A percentile compares a stretch with the other conserved stretches of the same genome.
phyloP scores from a whole-genome alignment of 495 filamentous ascomycete genomes.

The Neurospora terricola region DNA sequence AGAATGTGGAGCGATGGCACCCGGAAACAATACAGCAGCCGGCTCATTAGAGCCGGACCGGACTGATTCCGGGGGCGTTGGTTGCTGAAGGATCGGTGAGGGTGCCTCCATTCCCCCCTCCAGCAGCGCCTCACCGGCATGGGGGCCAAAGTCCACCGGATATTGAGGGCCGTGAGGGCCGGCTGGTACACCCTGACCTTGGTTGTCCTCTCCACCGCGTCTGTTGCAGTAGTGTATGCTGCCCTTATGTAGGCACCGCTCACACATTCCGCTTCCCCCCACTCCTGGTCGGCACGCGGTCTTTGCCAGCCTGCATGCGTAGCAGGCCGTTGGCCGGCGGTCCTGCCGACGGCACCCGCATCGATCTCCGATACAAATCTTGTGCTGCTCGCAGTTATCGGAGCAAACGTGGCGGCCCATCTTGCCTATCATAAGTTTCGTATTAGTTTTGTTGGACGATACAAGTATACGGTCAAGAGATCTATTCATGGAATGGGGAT shows the following conservation, averaged over 20 bases:
- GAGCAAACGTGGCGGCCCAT: neutral
- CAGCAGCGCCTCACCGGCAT: neutral
- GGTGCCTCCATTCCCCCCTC: neutral
- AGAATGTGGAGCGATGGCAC: too few relatives aligned
- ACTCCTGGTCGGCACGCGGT: neutral
- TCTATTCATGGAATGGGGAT: neutral
- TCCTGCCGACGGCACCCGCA: neutral
- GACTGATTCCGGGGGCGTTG: neutral
- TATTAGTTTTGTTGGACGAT: neutral
- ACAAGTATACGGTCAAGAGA: neutral
- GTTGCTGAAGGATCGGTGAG: neutral
- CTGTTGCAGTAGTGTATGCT: neutral
- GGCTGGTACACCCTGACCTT: neutral
- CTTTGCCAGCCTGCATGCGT: neutral
- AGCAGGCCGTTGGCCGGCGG: neutral
- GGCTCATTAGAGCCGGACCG: neutral
- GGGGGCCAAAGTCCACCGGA: neutral
- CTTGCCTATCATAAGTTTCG: neutral
- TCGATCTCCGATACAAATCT: neutral
- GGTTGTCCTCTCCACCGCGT: neutral
- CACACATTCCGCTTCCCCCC: neutral
- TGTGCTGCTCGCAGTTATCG: neutral
- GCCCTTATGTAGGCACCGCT: neutral
- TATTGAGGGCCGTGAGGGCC: neutral
- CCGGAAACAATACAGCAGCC: neutral